Base-by-base conservation (phyloP, 139 green algal species). In the Ulvella scutata region DNA sequence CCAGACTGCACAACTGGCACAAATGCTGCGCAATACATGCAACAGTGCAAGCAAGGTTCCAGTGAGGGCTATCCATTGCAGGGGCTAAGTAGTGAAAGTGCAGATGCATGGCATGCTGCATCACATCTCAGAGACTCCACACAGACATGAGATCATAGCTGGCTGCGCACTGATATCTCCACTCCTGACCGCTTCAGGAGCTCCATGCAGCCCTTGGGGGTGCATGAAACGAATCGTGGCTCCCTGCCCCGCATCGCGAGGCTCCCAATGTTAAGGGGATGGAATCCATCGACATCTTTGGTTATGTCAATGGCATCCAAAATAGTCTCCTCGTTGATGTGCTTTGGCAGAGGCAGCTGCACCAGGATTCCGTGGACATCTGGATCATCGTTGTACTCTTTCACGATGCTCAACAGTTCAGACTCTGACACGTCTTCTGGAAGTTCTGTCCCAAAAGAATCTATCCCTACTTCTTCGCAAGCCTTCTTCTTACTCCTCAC, bases 271-370 rank as follows among this genome's bases (percentile, higher is more conserved):
- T 98, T 98, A 39, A 96, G 76, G 0, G 93, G 93, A 72, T 97
- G 91, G 83, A 97, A 97, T 28, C 94, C 94, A 78, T 99, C 94
- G 37, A 99, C 92, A 75, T 99, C 94, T 84, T 97, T 97, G 17
- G 87, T 79, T 0, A 93, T 78, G 43, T 82, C 84, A 37, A 98
- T 90, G 31, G 79, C 84, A 26, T 83, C 82, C n/a, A 99, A 82
- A 3, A 98, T 78, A 1, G 79, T 74, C 77, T 94, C 76, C 75
- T 96, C 94, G 76, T 96, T 86, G 3, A 99, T 93, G 85, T 97
- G 90, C 35, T 85, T 84, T 9, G 94, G 94, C 44, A 99, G 84
- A 37, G 94, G 94, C 67, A 99, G 86, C 88, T 99, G 94, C 73
- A 99, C 89, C 35, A 99, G 86, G 39, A 99, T 95, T 72, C 94